Conservation (phyloP, 192 early-diverging fungal genomes). For the Powellomyces hirtus region DNA sequence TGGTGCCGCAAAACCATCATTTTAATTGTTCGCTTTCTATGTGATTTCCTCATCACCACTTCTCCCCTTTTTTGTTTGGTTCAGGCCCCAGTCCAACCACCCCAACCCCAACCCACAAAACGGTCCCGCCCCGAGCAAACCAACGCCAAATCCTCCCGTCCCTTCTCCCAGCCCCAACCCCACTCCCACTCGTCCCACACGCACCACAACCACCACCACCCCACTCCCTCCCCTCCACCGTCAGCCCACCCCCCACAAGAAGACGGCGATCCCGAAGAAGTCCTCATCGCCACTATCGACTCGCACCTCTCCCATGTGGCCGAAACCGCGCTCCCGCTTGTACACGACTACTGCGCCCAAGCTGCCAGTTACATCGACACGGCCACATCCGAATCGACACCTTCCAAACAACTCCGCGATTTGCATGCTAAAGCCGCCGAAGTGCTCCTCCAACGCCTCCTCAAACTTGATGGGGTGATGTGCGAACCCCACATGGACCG, state of each 20-base stretch:
- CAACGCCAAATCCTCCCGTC: not conserved
- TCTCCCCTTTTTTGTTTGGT: too few relatives aligned
- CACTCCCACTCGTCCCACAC: too few relatives aligned
- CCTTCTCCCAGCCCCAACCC: conserved; percentile 24
- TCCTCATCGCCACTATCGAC: conserved; percentile 46
- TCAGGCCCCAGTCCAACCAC: not conserved
- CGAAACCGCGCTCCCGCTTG: conserved; percentile 33
- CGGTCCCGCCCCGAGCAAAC: not conserved
- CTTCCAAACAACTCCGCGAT: conserved; percentile 63
- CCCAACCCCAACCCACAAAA: not conserved
- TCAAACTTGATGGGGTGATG: conserved; percentile 72
- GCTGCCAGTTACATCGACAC: conserved; percentile 30
- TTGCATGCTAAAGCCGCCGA: conserved; percentile 66
- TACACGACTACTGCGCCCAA: conserved; percentile 40
- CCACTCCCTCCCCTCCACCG: too few relatives aligned
- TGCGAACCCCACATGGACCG: conserved; percentile 68
- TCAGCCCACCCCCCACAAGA: too few relatives aligned
- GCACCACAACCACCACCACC: too few relatives aligned
- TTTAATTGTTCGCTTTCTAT: too few relatives aligned
- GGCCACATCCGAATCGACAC: conserved; percentile 25
- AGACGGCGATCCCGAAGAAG: conserved; percentile 45
- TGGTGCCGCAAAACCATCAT: too few relatives aligned
- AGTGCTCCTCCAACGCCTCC: conserved; percentile 72
- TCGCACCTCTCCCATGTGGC: conserved; percentile 31
- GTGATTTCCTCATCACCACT: too few relatives aligned